Evolutionary conservation across 208 protist species (phyloP).

Genomic region (Acanthamoeba lenticulata): DNA sequence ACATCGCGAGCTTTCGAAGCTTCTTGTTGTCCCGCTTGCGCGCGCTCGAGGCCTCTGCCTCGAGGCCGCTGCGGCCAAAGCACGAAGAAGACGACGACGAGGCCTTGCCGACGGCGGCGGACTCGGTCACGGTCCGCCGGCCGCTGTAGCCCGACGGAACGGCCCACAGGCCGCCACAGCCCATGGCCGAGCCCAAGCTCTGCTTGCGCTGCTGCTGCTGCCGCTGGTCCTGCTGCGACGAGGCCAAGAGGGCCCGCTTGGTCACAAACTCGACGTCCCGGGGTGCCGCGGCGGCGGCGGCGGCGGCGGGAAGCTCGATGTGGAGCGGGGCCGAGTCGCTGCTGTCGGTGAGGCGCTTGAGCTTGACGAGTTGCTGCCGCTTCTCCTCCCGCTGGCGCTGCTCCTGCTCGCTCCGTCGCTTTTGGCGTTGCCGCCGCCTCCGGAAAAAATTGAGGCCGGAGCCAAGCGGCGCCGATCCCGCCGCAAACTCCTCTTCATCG

Average conservation of each 20-base stretch:
- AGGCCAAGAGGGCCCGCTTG: background rate
- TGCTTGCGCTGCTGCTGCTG: background rate
- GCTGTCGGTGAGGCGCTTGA: background rate
- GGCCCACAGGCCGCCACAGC: background rate
- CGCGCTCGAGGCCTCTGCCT: background rate
- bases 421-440: background rate
- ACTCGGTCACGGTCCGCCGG: background rate
- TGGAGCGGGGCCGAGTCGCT: too few relatives aligned
- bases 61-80: background rate
- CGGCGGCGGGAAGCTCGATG: too few relatives aligned
- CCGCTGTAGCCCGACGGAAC: background rate
- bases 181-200: slow-evolving; percentile 8
- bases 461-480: too few relatives aligned
- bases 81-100: background rate
- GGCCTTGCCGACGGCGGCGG: too few relatives aligned
- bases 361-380: background rate
- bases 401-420: background rate
- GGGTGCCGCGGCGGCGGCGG: too few relatives aligned
- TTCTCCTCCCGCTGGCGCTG: background rate
- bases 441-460: background rate
- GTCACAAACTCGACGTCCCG: background rate
- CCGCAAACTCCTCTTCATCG: too few relatives aligned
- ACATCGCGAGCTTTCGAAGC: background rate
- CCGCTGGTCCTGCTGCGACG: background rate
- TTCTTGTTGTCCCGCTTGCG: background rate